A percentile compares a stretch with the other conserved stretches of the same genome.
Evolutionary conservation across 192 early-diverging fungal species (phyloP).

Genomic region (Fimicolochytrium jonesii): DNA sequence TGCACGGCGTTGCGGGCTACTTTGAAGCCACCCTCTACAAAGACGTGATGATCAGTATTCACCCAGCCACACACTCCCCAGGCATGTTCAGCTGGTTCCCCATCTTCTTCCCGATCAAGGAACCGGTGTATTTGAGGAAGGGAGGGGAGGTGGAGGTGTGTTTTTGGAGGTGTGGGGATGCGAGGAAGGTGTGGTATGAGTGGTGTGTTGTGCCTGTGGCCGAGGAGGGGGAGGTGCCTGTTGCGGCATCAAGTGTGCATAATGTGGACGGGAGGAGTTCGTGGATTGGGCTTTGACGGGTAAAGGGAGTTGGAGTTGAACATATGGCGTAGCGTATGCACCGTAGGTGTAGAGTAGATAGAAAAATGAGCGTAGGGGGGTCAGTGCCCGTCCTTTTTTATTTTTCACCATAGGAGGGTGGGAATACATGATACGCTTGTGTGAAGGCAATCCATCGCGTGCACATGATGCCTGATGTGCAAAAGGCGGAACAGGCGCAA

Average conservation of each 20-base stretch:
- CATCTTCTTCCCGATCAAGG: constrained; percentile 87
- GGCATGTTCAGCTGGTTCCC: constrained; percentile 99
- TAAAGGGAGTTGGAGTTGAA: no score
- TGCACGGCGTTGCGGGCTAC: constrained; percentile 95
- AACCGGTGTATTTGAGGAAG: constrained; percentile 9
- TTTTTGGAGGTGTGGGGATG: constrained; percentile 81
- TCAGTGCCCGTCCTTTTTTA: no score
- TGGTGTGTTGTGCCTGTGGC: constrained; percentile 63
- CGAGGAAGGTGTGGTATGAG: constrained; percentile 94
- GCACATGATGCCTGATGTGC: no score
- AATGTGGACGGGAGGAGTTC: constrained; percentile 67
- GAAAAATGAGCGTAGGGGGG: no score
- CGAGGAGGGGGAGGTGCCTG: constrained; percentile 16
- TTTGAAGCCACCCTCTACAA: constrained; percentile 92
- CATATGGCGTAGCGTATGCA: no score
- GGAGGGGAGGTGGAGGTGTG: constrained; percentile 53
- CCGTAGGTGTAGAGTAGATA: no score
- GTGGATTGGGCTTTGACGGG: constrained; percentile 70
- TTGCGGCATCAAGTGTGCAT: constrained; percentile 53
- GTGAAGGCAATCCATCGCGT: no score
- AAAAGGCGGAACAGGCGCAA: constrained; percentile 8
- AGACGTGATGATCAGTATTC: constrained; percentile 74
- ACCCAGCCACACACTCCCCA: constrained; percentile 79
- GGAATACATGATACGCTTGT: no score
- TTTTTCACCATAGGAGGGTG: no score